These are phyloP conservation scores for Telopea speciosissima DNA, from an alignment of 177 flowering plant genomes.

Conservation along the genomic window DNA sequence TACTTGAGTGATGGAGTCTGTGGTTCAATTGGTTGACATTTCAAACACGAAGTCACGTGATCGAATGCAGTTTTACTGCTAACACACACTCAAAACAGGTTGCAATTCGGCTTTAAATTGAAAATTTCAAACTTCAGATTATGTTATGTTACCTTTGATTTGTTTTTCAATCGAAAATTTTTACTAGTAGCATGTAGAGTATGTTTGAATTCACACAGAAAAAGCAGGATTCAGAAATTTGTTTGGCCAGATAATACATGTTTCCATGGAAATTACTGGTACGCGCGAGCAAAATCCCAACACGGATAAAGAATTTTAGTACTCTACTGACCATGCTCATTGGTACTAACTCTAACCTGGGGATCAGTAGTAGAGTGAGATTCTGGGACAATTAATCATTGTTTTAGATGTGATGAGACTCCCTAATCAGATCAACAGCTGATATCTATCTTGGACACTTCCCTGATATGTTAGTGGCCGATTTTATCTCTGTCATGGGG, in stretches of 20 bases:
- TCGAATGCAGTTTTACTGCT: neutral
- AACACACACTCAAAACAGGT: neutral
- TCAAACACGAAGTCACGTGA: neutral
- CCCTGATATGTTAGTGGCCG: neutral
- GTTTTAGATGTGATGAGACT: neutral
- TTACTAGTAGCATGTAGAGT: neutral
- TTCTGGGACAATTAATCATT: neutral
- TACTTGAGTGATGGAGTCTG: neutral
- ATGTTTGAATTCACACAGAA: neutral
- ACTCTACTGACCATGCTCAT: neutral
- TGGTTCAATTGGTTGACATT: neutral
- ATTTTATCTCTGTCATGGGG: neutral
- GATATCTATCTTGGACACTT: neutral
- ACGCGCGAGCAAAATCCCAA: neutral
- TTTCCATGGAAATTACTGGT: neutral
- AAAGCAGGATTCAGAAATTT: neutral
- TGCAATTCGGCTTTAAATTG: neutral
- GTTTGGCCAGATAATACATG: neutral
- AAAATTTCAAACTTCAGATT: neutral
- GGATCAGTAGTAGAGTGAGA: neutral
- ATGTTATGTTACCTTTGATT: neutral
- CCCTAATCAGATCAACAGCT: neutral
- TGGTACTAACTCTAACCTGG: neutral
- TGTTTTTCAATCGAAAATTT: neutral
- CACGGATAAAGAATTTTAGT: neutral